Conservation (phyloP, 192 early-diverging fungal species). For the Entomortierella beljakovae region DNA sequence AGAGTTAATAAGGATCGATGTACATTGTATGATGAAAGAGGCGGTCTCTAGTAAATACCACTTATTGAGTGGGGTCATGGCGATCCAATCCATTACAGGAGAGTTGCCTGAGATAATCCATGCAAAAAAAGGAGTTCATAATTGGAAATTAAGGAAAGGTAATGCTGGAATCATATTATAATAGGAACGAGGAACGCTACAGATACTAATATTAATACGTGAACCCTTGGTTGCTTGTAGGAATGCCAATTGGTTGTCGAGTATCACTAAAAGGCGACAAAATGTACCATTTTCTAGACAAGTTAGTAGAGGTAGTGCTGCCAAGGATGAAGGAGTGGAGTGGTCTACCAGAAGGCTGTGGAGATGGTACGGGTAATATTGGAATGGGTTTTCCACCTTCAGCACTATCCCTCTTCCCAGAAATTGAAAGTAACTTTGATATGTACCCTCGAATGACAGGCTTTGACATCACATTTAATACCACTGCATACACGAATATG, state of each 20-base stretch:
- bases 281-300: slow-evolving; percentile 97
- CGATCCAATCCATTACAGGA: slow-evolving; percentile 90
- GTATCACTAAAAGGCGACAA: slow-evolving; percentile 83
- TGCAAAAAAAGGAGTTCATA: slow-evolving; percentile 81
- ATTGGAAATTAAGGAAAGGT: slow-evolving; percentile 89
- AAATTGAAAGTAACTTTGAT: slow-evolving; percentile 97
- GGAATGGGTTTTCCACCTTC: slow-evolving; percentile 86
- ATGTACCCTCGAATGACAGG: slow-evolving; percentile 91
- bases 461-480: slow-evolving; percentile 87
- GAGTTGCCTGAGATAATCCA: slow-evolving; percentile 82
- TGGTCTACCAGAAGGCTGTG: slow-evolving; percentile 77
- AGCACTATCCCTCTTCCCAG: slow-evolving; percentile 93
- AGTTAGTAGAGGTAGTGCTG: slow-evolving; percentile 92
- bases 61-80: slow-evolving; percentile 91
- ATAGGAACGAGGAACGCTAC: no score
- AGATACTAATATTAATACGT: no score
- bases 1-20: slow-evolving; percentile 74
- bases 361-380: slow-evolving; percentile 87
- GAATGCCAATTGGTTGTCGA: slow-evolving; percentile 90
- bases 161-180: no score
- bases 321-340: slow-evolving; percentile 94
- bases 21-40: slow-evolving; percentile 90
- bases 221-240: no score
- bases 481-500: slow-evolving; percentile 81
- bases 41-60: slow-evolving; percentile 90